Evolutionary conservation across 2,329 filamentous ascomycete genomes (phyloP).

Genomic region (Pyrenophora teres): DNA sequence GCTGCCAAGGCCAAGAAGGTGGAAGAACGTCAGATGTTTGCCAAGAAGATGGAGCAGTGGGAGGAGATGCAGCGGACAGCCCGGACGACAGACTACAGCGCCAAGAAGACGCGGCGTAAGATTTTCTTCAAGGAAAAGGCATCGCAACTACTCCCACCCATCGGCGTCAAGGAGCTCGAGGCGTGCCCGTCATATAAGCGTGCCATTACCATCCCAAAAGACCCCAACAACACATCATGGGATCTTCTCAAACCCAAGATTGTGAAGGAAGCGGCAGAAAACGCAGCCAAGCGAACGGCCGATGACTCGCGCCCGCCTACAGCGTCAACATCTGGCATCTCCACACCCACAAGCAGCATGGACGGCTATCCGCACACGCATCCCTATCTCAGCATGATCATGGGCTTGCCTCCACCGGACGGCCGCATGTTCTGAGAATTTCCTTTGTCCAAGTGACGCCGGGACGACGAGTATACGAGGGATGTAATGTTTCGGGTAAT

Average conservation of each 20-base stretch:
- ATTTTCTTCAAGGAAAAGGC: slow-evolving; percentile 47
- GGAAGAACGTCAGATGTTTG: slow-evolving; percentile 40
- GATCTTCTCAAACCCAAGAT: slow-evolving; percentile 44
- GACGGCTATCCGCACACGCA: slow-evolving; percentile 18
- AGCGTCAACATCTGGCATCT: slow-evolving; percentile 25
- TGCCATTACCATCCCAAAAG: slow-evolving; percentile 47
- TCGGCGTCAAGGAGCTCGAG: slow-evolving; percentile 41
- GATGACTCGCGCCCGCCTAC: slow-evolving; percentile 18
- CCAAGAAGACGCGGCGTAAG: slow-evolving; percentile 42
- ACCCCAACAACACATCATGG: slow-evolving; percentile 45
- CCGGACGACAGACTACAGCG: slow-evolving; percentile 37
- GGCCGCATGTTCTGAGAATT: slow-evolving; percentile 17
- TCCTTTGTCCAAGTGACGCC: slow-evolving; percentile 8
- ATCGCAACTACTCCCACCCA: slow-evolving; percentile 43
- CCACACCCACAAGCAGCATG: slow-evolving; percentile 24
- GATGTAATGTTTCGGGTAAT: slow-evolving; percentile 12
- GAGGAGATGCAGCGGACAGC: slow-evolving; percentile 39
- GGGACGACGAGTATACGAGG: background rate
- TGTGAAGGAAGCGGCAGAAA: slow-evolving; percentile 39
- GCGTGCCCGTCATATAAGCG: slow-evolving; percentile 48
- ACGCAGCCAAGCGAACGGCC: slow-evolving; percentile 13
- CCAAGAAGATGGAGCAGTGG: slow-evolving; percentile 46
- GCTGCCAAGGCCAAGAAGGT: slow-evolving; percentile 30
- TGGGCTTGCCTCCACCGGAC: slow-evolving; percentile 12
- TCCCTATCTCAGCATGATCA: slow-evolving; percentile 13